Percentiles rank a stretch among this genome's conserved stretches.
Evolutionary conservation across 495 filamentous ascomycete species (phyloP).

Genomic region (Penicillium riverlandense): DNA sequence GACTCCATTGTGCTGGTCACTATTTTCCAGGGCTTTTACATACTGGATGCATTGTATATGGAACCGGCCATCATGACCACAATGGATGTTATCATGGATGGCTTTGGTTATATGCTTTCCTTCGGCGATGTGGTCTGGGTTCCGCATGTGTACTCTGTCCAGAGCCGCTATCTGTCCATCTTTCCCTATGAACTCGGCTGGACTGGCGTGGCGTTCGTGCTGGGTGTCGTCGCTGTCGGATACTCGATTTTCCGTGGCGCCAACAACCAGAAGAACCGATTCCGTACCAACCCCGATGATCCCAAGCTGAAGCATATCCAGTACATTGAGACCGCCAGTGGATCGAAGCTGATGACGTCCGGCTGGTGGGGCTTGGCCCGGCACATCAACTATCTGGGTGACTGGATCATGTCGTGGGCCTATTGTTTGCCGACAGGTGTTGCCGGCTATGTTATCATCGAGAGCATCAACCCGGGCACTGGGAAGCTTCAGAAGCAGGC

Average conservation of each 20-base stretch:
- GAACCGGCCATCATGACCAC: conserved; percentile 90
- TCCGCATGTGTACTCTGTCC: conserved; percentile 81
- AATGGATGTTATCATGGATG: conserved; percentile 92
- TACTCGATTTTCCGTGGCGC: conserved; percentile 87
- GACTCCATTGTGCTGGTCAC: conserved; percentile 83
- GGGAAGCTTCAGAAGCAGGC: conserved; percentile 51
- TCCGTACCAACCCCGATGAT: conserved; percentile 83
- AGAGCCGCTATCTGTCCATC: conserved; percentile 79
- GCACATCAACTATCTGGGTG: conserved; percentile 97
- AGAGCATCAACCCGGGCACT: conserved; percentile 37
- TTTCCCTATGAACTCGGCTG: conserved; percentile 73
- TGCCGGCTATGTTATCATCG: conserved; percentile 62
- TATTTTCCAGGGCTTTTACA: conserved; percentile 72
- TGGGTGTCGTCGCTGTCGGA: conserved; percentile 58
- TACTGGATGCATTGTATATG: conserved; percentile 82
- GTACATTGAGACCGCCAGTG: conserved; percentile 79
- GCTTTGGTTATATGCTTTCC: conserved; percentile 94
- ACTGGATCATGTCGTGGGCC: conserved; percentile 91
- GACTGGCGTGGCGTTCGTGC: conserved; percentile 51
- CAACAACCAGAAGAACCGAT: conserved; percentile 92
- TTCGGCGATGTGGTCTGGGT: conserved; percentile 95
- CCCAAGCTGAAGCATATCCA: conserved; percentile 72
- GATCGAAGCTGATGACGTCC: conserved; percentile 71
- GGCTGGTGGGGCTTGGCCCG: conserved; percentile 94
- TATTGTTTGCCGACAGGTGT: conserved; percentile 87